Base-by-base conservation (phyloP, 306 rosid species). In the Elaeagnus macrophylla region DNA sequence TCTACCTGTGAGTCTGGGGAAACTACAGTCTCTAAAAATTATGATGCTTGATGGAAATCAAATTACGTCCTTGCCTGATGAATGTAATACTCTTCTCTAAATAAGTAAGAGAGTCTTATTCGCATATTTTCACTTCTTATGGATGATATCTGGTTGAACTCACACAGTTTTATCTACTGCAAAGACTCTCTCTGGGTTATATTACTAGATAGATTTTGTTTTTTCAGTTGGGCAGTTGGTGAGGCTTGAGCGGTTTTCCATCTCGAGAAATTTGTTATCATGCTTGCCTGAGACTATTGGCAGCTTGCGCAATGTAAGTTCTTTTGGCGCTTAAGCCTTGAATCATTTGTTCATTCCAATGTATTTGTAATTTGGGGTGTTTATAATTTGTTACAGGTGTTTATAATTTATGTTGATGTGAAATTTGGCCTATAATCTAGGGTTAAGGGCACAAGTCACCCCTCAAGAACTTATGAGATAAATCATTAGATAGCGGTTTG, bases 141-240 rank as follows among this genome's bases (percentile, higher is more conserved):
- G 55, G 59, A 37, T 19, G 15, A 15, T 11, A n/a, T 53, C 40
- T 58, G 41, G 25, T 39, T 17, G 35, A 38, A 47, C 57, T 44
- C 56, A 12, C 36, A 54, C 42, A 48, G 35, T 56, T 48, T 6
- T 57, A 20, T 58, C 39, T 15, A 17, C 55, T 41, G 54, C 39
- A 62, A 61, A 36, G 62, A 46, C 38, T 59, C 45, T 42, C 62
- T 11, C 38, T 25, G 19, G 40, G 57, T 62, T 49, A 35, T 42
- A 39, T 25, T 25, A 69, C 60, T 72, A 63, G 48, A 59, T 35
- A n/a, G 37, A n/a, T 67, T 68, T 32, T 72, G 52, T 50, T 69
- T 70, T 42, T 72, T 50, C 57, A 93, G 99, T 93, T 84, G 99
- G 96, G 50, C 99, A 93, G 68, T 72, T 93, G 53, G 95, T 93